Evolutionary conservation across 768 basidiomycete genomes (phyloP).

Genomic region (Lentinula guzmanii): DNA sequence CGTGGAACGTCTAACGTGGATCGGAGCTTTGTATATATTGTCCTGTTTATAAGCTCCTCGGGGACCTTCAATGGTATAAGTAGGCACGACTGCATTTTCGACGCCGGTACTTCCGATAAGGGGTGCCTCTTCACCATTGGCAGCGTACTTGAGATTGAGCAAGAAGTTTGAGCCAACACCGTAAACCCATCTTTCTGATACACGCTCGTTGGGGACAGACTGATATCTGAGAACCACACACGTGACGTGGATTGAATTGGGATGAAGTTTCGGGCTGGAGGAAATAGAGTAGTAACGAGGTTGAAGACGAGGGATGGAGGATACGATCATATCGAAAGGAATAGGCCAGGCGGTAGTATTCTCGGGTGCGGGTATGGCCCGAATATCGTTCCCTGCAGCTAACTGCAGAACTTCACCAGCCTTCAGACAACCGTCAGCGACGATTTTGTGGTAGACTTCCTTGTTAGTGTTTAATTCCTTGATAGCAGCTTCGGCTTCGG

Average conservation of each 20-base stretch:
- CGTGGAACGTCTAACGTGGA: slow-evolving; percentile 93
- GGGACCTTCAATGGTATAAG: slow-evolving; percentile 88
- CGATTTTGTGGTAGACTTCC: slow-evolving; percentile 74
- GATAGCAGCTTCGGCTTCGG: slow-evolving; percentile 68
- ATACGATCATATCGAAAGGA: slow-evolving; percentile 96
- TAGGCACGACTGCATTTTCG: slow-evolving; percentile 43
- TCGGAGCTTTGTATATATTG: slow-evolving; percentile 73
- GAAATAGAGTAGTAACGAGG: slow-evolving; percentile 99
- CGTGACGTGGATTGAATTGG: slow-evolving; percentile 90
- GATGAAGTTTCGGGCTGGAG: slow-evolving; percentile 88
- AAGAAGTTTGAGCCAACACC: slow-evolving; percentile 96
- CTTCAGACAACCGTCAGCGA: slow-evolving; percentile 80
- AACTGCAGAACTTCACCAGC: slow-evolving; percentile 91
- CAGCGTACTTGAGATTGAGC: slow-evolving; percentile 81
- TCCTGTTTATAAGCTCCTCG: slow-evolving; percentile 75
- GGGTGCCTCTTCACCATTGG: slow-evolving; percentile 50
- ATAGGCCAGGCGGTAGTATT: slow-evolving; percentile 87
- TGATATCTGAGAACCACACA: slow-evolving; percentile 94
- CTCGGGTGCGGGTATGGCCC: slow-evolving; percentile 46
- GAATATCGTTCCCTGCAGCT: slow-evolving; percentile 75
- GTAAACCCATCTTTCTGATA: slow-evolving; percentile 64
- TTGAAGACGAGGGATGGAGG: slow-evolving; percentile 88
- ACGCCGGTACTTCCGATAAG: slow-evolving; percentile 30
- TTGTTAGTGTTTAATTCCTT: slow-evolving; percentile 80
- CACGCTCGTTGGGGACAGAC: slow-evolving; percentile 47